A percentile compares a stretch with the other conserved stretches of the same genome.
These are phyloP conservation scores for Phytopythium vexans DNA, from an alignment of 352 stramenopile species.

Conservation along the genomic window DNA sequence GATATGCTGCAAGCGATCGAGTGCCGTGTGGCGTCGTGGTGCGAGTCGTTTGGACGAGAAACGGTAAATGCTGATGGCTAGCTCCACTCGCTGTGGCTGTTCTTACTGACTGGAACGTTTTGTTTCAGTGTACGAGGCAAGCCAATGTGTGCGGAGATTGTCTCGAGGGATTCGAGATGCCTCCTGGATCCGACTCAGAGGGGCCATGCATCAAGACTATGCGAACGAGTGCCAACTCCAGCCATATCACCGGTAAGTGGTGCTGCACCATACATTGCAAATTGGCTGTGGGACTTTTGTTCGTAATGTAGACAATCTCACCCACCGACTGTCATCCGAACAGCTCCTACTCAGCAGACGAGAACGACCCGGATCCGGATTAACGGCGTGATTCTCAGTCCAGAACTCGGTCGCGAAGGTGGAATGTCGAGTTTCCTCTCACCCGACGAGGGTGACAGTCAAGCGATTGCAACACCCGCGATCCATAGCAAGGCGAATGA, in stretches of 20 bases:
- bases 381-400: constrained; percentile 63
- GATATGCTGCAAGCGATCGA: constrained; percentile 64
- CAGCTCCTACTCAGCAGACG: constrained; percentile 3
- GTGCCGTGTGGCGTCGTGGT: constrained; percentile 42
- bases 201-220: constrained; percentile 24
- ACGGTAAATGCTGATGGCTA: constrained; percentile 18
- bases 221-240: neutral
- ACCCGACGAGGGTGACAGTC: too few relatives aligned
- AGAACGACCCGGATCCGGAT: constrained; percentile 50
- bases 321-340: neutral
- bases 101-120: neutral
- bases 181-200: constrained; percentile 18
- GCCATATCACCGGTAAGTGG: constrained; percentile 10
- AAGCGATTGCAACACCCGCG: too few relatives aligned
- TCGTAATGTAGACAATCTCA: too few relatives aligned
- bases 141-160: constrained; percentile 72
- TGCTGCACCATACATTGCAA: neutral
- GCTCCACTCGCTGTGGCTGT: neutral
- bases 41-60: constrained; percentile 47
- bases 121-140: constrained; percentile 34
- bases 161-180: constrained; percentile 38
- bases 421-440: too few relatives aligned
- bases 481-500: too few relatives aligned
- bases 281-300: too few relatives aligned
- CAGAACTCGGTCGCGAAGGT: constrained; percentile 3